phyloP scores from a whole-genome alignment of 164 flowering plant genomes.

The Annona cherimola region DNA sequence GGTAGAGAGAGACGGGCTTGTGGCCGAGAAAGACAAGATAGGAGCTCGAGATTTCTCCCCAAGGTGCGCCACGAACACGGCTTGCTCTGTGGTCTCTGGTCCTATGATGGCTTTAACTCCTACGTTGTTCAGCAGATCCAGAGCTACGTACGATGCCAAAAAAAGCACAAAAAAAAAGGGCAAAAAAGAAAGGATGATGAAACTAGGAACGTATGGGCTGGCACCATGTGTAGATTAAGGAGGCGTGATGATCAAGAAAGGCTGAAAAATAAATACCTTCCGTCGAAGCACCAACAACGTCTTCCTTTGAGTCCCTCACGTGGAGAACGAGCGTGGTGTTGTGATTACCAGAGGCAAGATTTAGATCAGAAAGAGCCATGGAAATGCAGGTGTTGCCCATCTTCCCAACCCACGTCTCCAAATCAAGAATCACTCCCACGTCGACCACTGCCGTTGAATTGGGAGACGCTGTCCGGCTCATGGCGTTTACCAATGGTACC shows the following conservation, averaged over 20 bases:
- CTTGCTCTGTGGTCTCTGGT: constrained; percentile 17
- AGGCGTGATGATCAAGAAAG: background rate
- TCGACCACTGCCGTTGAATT: background rate
- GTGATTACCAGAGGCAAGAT: constrained; percentile 2
- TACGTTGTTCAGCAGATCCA: constrained; percentile 15
- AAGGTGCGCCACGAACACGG: constrained; percentile 15
- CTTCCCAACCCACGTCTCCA: constrained; percentile 10
- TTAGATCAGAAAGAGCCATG: constrained; percentile 17
- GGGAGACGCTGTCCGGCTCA: background rate
- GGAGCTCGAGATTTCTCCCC: constrained; percentile 22
- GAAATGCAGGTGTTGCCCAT: constrained; percentile 7
- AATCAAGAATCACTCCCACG: constrained; percentile 15
- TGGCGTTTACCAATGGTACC: background rate
- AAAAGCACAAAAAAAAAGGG: too few relatives aligned
- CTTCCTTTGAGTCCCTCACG: constrained; percentile 8
- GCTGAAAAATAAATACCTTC: constrained; percentile 1
- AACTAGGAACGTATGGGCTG: background rate
- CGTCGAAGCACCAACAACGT: constrained; percentile 13
- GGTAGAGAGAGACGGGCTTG: constrained; percentile 11
- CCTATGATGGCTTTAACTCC: constrained; percentile 28
- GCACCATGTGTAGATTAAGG: background rate
- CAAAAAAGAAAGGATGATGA: background rate
- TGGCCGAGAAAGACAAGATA: constrained; percentile 19
- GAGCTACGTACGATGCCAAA: constrained; percentile 6
- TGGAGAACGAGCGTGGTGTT: constrained; percentile 12